phyloP scores from a whole-genome alignment of 768 basidiomycete genomes.

The Macrolepiota fuliginosa region DNA sequence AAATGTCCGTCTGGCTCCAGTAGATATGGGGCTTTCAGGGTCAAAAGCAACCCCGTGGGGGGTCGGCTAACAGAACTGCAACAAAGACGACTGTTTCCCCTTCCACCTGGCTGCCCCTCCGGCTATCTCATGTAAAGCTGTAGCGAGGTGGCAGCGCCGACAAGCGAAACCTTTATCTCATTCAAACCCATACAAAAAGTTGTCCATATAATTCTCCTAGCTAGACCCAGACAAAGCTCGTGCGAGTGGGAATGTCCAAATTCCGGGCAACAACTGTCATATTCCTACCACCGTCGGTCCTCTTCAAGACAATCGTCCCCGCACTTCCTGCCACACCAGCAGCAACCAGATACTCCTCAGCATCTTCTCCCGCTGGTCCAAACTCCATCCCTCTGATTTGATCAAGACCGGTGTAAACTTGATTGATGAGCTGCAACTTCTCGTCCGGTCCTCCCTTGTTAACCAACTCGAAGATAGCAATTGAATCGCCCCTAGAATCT shows the following conservation, averaged over 20 bases:
- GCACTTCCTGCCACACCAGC: slow-evolving; percentile 49
- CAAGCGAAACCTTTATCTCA: neutral
- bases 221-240: slow-evolving; percentile 49
- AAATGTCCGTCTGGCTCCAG: too few relatives aligned
- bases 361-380: slow-evolving; percentile 41
- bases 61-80: too few relatives aligned
- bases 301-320: slow-evolving; percentile 56
- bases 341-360: slow-evolving; percentile 50
- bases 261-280: slow-evolving; percentile 54
- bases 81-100: too few relatives aligned
- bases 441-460: slow-evolving; percentile 18
- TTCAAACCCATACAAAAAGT: neutral
- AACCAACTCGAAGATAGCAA: slow-evolving; percentile 47
- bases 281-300: slow-evolving; percentile 51
- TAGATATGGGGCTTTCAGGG: too few relatives aligned
- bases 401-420: slow-evolving; percentile 25
- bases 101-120: too few relatives aligned
- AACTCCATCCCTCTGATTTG: slow-evolving; percentile 69
- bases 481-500: slow-evolving; percentile 49
- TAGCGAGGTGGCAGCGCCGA: neutral
- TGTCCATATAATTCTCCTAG: neutral
- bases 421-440: slow-evolving; percentile 27
- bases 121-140: too few relatives aligned
- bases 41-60: too few relatives aligned
- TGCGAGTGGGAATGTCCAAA: slow-evolving; percentile 46